phyloP scores from a whole-genome alignment of 2,329 filamentous ascomycete genomes.

The Didymella keratinophila region DNA sequence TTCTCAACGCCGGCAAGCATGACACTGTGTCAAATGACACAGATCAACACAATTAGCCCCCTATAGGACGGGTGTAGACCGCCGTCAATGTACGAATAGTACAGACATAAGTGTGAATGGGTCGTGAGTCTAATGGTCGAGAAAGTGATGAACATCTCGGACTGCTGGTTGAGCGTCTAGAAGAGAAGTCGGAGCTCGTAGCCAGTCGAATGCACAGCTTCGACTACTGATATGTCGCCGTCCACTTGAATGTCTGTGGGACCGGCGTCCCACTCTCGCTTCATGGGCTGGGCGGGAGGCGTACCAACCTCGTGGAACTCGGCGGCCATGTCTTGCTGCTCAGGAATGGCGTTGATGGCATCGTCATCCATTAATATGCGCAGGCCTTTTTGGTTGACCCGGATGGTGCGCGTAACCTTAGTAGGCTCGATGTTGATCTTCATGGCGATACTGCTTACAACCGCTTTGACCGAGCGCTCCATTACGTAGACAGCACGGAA shows the following conservation, averaged over 20 bases:
- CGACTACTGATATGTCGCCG: conserved; percentile 54
- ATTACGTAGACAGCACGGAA: conserved; percentile 87
- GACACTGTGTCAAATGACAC: conserved; percentile 19
- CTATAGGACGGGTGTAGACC: conserved; percentile 20
- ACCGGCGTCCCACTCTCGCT: conserved; percentile 62
- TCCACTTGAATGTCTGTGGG: conserved; percentile 58
- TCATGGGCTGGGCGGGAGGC: conserved; percentile 54
- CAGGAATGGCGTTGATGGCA: conserved; percentile 79
- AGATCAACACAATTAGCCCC: conserved; percentile 28
- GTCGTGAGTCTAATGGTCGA: conserved; percentile 27
- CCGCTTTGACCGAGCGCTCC: conserved; percentile 76
- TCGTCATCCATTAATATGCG: conserved; percentile 92
- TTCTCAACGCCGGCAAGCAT: conserved; percentile 33
- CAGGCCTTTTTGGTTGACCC: conserved; percentile 75
- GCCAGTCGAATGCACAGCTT: conserved; percentile 55
- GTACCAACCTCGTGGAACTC: conserved; percentile 70
- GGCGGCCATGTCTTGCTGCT: conserved; percentile 88
- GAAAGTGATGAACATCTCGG: conserved; percentile 17
- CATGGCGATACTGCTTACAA: conserved; percentile 73
- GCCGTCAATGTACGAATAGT: conserved; percentile 41
- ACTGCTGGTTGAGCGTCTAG: conserved; percentile 32
- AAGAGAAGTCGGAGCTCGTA: conserved; percentile 61
- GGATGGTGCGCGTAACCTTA: conserved; percentile 74
- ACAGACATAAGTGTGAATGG: conserved; percentile 42
- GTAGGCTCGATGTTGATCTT: conserved; percentile 84